A percentile compares a stretch with the other conserved stretches of the same genome.
These are phyloP conservation scores for Metarhizium album DNA, from an alignment of 2,329 filamentous ascomycete genomes.

Conservation along the genomic window DNA sequence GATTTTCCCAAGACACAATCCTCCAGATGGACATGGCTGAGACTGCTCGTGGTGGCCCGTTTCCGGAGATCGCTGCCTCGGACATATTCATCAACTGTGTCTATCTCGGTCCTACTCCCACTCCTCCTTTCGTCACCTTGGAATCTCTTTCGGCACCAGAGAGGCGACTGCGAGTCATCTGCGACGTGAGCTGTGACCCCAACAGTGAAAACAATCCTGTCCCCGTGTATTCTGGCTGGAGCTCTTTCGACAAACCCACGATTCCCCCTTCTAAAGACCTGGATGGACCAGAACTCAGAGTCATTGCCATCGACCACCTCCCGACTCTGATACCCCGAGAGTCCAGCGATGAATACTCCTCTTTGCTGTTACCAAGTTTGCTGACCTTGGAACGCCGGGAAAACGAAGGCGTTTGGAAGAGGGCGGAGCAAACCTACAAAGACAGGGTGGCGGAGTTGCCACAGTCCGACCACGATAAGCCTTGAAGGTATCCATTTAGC, in stretches of 20 bases:
- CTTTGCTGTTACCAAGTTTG: constrained; percentile 1
- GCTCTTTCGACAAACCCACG: constrained; percentile 81
- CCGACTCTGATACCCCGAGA: constrained; percentile 77
- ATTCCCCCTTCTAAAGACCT: constrained; percentile 56
- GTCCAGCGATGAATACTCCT: constrained; percentile 49
- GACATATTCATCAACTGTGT: constrained; percentile 59
- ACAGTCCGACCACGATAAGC: too few species aligned
- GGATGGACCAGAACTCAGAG: constrained; percentile 49
- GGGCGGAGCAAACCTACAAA: constrained; percentile 5
- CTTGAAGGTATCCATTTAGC: too few species aligned
- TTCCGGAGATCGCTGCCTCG: constrained; percentile 63
- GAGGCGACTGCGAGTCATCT: constrained; percentile 69
- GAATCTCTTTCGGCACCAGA: constrained; percentile 51
- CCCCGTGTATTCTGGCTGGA: constrained; percentile 75
- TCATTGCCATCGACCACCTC: constrained; percentile 83
- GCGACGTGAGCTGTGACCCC: constrained; percentile 68
- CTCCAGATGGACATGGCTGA: constrained; percentile 61
- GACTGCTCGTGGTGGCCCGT: constrained; percentile 63
- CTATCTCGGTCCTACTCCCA: constrained; percentile 11
- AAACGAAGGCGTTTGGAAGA: constrained; percentile 5
- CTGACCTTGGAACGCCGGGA: constrained; percentile 5
- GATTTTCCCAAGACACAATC: constrained; percentile 40
- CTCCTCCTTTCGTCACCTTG: constrained; percentile 65
- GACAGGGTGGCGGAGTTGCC: constrained; percentile 4
- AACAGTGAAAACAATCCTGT: constrained; percentile 61